Evolutionary conservation across 768 basidiomycete genomes (phyloP), one percentile per base, ranked within the genome.

Genomic region (Kwoniella newhampshirensis): DNA sequence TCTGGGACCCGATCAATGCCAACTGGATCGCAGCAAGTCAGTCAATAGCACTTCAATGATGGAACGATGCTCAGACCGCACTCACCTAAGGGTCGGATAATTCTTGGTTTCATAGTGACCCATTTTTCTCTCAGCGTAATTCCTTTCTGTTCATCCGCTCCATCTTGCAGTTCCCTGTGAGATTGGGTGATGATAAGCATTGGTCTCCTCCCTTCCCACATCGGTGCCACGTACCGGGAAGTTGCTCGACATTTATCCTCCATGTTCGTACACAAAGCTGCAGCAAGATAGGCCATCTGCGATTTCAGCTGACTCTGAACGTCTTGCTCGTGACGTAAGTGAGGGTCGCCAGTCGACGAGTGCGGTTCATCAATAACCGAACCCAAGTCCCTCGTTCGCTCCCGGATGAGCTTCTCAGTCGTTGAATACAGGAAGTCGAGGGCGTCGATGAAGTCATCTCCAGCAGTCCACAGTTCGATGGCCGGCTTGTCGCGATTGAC

Each of bases 81-180:
- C 88, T 59, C 70, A 92, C 93, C 85, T 1, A 98, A 80, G 1
- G 87, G 86, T 65, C 87, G 85, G 12, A 94, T 81, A 8, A 91
- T 80, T 57, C 86, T 84, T 0, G 91, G 88, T 27, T 89, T 83
- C 36, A 92, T 78, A 28, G 82, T 80, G 42, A 80, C 79, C 74
- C 91, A 93, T 51, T 81, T 82, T 43, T 86, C 84, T 42, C 83
- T 79, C 0, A 94, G 78, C 27, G 82, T 82, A 18, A 82, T 79
- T 15, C 78, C 78, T 39, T 89, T 87, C 1, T 83, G 80, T 59
- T 82, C 82, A 21, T 79, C 76, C 8, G 80, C 82, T 28, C 66
- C 73, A 3, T 77, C 75, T 17, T 58, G 54, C 13, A 70, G 43
- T 51, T 66, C 46, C 51, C 68, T 71, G 58, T 67, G 70, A 41